Percentiles rank a stretch among this genome's conserved stretches.
Conservation (phyloP, 1,284 basidiomycete species). For the Fomitiporia mediterranea region DNA sequence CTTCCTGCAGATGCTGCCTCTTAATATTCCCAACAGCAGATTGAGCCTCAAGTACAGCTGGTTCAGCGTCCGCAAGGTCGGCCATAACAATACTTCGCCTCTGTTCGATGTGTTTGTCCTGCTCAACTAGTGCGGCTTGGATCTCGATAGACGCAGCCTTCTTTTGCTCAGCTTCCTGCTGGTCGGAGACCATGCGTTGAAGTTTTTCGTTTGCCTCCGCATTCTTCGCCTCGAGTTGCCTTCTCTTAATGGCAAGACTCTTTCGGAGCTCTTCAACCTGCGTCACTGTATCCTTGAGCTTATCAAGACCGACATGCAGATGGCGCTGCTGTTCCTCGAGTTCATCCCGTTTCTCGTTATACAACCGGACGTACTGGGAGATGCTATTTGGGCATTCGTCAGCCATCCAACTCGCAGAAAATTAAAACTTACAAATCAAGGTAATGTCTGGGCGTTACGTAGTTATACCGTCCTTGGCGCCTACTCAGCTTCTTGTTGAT, state of each 20-base stretch:
- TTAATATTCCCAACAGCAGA: conserved; percentile 97
- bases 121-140: conserved; percentile 87
- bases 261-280: conserved; percentile 96
- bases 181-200: conserved; percentile 96
- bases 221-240: conserved; percentile 91
- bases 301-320: conserved; percentile 96
- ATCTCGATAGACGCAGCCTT: conserved; percentile 96
- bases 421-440: conserved; percentile 90
- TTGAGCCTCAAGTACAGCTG: conserved; percentile 93
- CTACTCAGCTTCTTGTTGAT: conserved; percentile 88
- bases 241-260: conserved; percentile 91
- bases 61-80: conserved; percentile 96
- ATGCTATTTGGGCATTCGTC: conserved; percentile 51
- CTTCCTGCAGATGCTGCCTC: conserved; percentile 95
- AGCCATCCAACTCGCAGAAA: conserved; percentile 20
- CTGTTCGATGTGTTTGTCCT: conserved; percentile 87
- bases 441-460: conserved; percentile 98
- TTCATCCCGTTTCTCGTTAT: conserved; percentile 97
- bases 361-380: conserved; percentile 95
- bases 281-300: conserved; percentile 90
- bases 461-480: conserved; percentile 90
- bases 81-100: conserved; percentile 87
- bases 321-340: conserved; percentile 99
- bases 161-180: conserved; percentile 98
- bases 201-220: conserved; percentile 96